Percentiles rank a stretch among this genome's conserved stretches.
These are phyloP conservation scores for Cladosporium sp. DNA, from an alignment of 2,329 filamentous ascomycete genomes.

Conservation along the genomic window DNA sequence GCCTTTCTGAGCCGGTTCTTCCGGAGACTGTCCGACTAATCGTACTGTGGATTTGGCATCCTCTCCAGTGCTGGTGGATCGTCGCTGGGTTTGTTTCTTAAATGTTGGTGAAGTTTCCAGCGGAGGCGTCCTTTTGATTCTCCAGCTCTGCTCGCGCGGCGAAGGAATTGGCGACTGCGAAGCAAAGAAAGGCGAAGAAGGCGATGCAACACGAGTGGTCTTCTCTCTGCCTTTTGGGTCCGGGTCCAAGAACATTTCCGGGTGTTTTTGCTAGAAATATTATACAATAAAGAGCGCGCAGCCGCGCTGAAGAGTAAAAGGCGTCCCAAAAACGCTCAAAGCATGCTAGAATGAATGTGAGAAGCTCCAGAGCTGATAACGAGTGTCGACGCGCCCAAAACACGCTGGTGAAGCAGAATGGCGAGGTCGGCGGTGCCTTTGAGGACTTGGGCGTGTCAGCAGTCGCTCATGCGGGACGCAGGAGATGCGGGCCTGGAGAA, in stretches of 20 bases:
- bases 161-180: constrained; percentile 20
- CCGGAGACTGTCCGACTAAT: constrained; percentile 27
- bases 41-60: constrained; percentile 28
- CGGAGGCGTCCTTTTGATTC: constrained; percentile 21
- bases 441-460: constrained; percentile 18
- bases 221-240: constrained; percentile 22
- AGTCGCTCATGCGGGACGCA: constrained; percentile 23
- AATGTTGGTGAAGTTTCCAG: constrained; percentile 26
- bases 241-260: constrained; percentile 30
- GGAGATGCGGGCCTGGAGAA: constrained; percentile 12
- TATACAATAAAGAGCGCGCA: constrained; percentile 10
- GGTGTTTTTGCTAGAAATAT: constrained; percentile 12
- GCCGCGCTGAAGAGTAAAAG: background rate
- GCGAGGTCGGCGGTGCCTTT: constrained; percentile 5
- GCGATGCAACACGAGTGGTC: constrained; percentile 9
- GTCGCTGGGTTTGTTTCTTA: constrained; percentile 18
- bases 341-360: constrained; percentile 19
- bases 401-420: constrained; percentile 7
- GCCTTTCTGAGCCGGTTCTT: constrained; percentile 16
- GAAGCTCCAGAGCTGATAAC: constrained; percentile 8
- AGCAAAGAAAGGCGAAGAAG: constrained; percentile 16
- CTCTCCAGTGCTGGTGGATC: constrained; percentile 9
- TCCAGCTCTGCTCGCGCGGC: constrained; percentile 20
- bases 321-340: constrained; percentile 14
- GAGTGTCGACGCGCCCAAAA: constrained; percentile 8